Percentiles rank a stretch among this genome's conserved stretches.
Conservation (phyloP, 148 eudicot species). For the Amaranthus palmeri region DNA sequence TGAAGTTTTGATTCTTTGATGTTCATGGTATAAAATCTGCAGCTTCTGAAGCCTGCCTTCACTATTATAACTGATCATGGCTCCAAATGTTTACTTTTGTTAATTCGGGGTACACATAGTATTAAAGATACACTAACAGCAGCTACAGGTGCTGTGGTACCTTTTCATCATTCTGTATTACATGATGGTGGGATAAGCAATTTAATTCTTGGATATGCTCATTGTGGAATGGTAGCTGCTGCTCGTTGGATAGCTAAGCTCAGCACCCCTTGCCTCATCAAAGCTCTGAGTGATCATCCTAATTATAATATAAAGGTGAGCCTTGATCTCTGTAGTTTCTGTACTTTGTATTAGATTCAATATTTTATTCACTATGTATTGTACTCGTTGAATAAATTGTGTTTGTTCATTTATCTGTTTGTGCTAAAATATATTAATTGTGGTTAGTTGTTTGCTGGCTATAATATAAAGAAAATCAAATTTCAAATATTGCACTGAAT, state of each 20-base stretch:
- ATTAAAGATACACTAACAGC: slow-evolving; percentile 94
- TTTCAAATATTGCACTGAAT: not conserved
- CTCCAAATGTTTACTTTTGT: slow-evolving; percentile 67
- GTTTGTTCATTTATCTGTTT: not conserved
- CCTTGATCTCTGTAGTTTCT: not conserved
- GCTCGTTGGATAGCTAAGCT: slow-evolving; percentile 98
- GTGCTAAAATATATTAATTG: not conserved
- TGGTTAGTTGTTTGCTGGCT: not conserved
- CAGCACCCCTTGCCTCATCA: slow-evolving; percentile 62
- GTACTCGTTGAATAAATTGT: not conserved
- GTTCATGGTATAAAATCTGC: slow-evolving; percentile 22
- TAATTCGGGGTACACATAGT: slow-evolving; percentile 97
- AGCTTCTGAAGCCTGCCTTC: slow-evolving; percentile 96
- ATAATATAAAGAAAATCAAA: not conserved
- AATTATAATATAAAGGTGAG: slow-evolving; percentile 61
- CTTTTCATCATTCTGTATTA: slow-evolving; percentile 93
- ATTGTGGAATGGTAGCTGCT: slow-evolving; percentile 99
- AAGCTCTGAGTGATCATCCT: slow-evolving; percentile 65
- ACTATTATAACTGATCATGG: slow-evolving; percentile 70
- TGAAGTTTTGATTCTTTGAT: not conserved
- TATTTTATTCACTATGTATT: not conserved
- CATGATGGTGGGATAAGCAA: slow-evolving; percentile 89
- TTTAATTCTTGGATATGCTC: slow-evolving; percentile 88
- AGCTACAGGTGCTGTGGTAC: slow-evolving; percentile 91
- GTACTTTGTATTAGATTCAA: not conserved